A percentile compares a stretch with the other conserved stretches of the same genome.
Conservation (phyloP, 2,329 filamentous ascomycete genomes). For the Pseudogymnoascus sp. region DNA sequence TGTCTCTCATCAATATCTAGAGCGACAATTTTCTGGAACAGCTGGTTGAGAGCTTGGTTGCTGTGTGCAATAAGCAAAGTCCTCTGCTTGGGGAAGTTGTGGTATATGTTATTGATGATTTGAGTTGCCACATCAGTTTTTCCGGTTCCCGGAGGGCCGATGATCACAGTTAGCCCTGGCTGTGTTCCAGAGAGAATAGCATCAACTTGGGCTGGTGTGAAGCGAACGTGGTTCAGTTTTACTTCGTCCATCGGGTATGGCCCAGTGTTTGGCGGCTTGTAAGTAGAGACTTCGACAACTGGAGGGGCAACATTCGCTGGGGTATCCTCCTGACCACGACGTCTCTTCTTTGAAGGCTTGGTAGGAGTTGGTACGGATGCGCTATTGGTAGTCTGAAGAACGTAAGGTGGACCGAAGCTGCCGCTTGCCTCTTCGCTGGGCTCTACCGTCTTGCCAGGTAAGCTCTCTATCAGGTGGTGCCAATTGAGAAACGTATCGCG, state of each 20-base stretch:
- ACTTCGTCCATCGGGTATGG: conserved; percentile 82
- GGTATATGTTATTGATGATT: conserved; percentile 98
- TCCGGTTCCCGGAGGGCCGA: conserved; percentile 91
- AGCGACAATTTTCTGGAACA: conserved; percentile 96
- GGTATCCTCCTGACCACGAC: conserved; percentile 67
- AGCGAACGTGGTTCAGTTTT: conserved; percentile 75
- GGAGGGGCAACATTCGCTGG: conserved; percentile 55
- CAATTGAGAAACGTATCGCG: conserved; percentile 93
- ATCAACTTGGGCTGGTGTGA: conserved; percentile 85
- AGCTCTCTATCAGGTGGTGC: conserved; percentile 84
- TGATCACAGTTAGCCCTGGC: conserved; percentile 85
- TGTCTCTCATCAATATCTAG: conserved; percentile 94
- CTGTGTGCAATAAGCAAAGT: conserved; percentile 92
- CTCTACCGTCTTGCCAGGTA: conserved; percentile 82
- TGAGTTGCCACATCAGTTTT: conserved; percentile 99
- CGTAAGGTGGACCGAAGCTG: conserved; percentile 81
- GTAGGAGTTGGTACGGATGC: conserved; percentile 41
- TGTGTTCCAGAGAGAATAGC: conserved; percentile 92
- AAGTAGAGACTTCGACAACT: conserved; percentile 76
- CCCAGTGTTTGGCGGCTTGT: conserved; percentile 79
- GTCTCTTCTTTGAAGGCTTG: conserved; percentile 76
- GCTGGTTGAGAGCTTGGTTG: conserved; percentile 93
- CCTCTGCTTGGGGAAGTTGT: conserved; percentile 90
- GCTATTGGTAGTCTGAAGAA: conserved; percentile 62
- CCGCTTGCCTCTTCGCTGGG: conserved; percentile 63